Conservation (phyloP, 73 alveolate genomes). For the Tetrahymena thermophila region DNA sequence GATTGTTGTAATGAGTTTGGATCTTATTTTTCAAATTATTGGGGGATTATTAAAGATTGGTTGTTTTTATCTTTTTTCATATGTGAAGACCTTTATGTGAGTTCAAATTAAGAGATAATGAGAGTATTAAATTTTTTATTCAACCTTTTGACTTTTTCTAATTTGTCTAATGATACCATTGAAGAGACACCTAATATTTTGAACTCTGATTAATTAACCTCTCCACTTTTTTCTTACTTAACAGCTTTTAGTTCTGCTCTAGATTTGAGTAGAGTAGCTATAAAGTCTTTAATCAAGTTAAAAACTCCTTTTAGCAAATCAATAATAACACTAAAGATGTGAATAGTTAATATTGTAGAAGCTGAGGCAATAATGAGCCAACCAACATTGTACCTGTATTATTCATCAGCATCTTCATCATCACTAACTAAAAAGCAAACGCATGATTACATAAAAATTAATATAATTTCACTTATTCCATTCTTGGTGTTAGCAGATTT, state of each 20-base stretch:
- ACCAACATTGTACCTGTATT: neutral
- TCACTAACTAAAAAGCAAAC: neutral
- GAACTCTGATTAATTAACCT: neutral
- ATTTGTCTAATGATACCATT: neutral
- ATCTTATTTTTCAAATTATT: neutral
- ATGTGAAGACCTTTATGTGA: neutral
- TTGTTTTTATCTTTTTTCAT: no score
- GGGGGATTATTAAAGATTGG: neutral
- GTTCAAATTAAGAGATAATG: neutral
- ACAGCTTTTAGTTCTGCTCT: neutral
- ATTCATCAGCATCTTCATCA: neutral
- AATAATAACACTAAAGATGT: neutral
- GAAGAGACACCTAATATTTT: neutral
- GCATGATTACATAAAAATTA: neutral
- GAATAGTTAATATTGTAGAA: neutral
- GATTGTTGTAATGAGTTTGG: neutral
- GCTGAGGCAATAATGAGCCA: neutral
- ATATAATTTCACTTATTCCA: neutral
- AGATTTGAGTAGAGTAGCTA: neutral
- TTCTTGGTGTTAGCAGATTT: neutral
- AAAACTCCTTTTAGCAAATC: neutral
- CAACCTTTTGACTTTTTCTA: neutral
- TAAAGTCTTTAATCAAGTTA: neutral
- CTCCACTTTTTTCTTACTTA: neutral
- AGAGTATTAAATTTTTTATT: neutral